Evolutionary conservation across 2,329 filamentous ascomycete species (phyloP).

Genomic region (Ramularia endophylla): DNA sequence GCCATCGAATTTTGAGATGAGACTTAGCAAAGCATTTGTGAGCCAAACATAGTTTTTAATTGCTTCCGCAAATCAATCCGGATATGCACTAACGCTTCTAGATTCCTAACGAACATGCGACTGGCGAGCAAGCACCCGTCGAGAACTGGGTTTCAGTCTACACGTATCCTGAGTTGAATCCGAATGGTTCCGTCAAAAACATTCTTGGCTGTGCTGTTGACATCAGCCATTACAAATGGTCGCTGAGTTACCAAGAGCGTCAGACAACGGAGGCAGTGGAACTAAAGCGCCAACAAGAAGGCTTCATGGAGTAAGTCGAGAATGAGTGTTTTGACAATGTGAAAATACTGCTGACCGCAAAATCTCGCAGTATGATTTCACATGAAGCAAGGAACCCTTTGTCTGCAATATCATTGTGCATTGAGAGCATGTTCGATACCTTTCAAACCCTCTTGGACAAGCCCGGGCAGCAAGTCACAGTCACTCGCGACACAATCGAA

Average conservation of each 20-base stretch:
- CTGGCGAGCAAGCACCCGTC: conserved; percentile 8
- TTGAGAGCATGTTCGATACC: conserved; percentile 32
- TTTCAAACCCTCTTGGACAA: conserved; percentile 3
- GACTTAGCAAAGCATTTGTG: conserved; percentile 13
- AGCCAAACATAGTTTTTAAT: no score
- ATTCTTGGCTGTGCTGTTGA: conserved; percentile 36
- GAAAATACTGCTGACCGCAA: conserved; percentile 9
- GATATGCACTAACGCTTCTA: conserved; percentile 18
- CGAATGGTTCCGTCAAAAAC: conserved; percentile 21
- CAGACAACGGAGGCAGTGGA: conserved; percentile 34
- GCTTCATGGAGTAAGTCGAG: no score
- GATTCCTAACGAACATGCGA: conserved; percentile 7
- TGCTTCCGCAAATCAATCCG: no score
- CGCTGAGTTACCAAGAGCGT: conserved; percentile 33
- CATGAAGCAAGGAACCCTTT: conserved; percentile 41
- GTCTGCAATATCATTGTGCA: conserved; percentile 38
- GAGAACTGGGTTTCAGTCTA: conserved; percentile 8
- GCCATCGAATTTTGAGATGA: conserved; percentile 26
- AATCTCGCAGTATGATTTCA: conserved; percentile 25
- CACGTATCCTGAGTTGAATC: conserved; percentile 7
- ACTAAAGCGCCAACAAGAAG: conserved; percentile 24
- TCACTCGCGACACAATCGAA: conserved; percentile 3
- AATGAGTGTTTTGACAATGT: no score
- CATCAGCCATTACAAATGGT: conserved; percentile 36
- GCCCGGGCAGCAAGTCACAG: background rate